phyloP scores from a whole-genome alignment of 208 protist species.

The Naegleria gruberi region DNA sequence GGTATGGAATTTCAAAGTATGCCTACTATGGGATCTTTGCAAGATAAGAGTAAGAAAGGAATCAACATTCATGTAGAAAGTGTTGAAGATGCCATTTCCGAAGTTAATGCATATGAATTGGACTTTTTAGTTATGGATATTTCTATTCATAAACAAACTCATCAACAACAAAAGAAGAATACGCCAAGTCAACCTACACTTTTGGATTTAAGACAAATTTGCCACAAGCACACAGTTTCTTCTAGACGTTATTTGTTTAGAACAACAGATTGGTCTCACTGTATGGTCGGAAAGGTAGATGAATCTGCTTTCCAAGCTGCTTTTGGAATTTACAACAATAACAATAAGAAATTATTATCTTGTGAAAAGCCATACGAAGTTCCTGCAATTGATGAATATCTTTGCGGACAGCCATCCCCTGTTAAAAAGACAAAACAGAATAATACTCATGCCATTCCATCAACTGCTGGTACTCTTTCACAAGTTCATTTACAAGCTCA shows the following conservation, averaged over 20 bases:
- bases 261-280: background rate
- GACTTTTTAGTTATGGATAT: background rate
- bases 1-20: background rate
- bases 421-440: background rate
- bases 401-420: background rate
- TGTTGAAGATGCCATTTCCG: background rate
- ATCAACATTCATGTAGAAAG: background rate
- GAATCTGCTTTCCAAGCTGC: background rate
- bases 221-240: background rate
- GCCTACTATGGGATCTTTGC: background rate
- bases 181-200: background rate
- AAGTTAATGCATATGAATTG: background rate
- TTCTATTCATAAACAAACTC: background rate
- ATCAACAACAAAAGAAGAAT: background rate
- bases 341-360: background rate
- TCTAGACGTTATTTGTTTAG: background rate
- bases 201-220: constrained; percentile 6
- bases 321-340: background rate
- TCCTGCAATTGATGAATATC: background rate
- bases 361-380: background rate
- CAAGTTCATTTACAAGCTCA: background rate
- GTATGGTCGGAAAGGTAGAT: background rate
- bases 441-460: background rate
- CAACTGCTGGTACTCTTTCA: background rate
- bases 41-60: background rate